phyloP scores from a whole-genome alignment of 2,329 filamentous ascomycete genomes.

The Aspergillus novofumigatus region DNA sequence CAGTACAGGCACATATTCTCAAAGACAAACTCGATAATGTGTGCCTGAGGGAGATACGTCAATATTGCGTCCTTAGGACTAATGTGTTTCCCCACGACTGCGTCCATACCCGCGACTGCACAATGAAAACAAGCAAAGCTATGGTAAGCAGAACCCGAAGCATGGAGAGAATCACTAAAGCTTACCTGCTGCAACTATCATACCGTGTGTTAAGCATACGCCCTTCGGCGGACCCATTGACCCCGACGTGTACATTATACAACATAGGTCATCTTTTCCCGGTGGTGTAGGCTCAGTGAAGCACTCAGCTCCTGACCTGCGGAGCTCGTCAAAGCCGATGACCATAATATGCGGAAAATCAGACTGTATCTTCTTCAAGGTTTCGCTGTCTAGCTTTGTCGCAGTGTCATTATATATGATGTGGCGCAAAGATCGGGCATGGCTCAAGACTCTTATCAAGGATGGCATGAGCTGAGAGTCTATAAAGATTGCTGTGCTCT shows the following conservation, averaged over 20 bases:
- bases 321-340: conserved; percentile 53
- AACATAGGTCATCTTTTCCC: conserved; percentile 72
- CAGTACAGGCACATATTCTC: conserved; percentile 87
- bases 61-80: conserved; percentile 74
- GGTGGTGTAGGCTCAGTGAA: conserved; percentile 68
- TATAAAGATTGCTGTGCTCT: conserved; percentile 77
- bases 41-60: conserved; percentile 88
- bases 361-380: conserved; percentile 50
- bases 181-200: conserved; percentile 72
- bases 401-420: conserved; percentile 56
- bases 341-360: conserved; percentile 52
- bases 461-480: conserved; percentile 72
- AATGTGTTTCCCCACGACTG: conserved; percentile 72
- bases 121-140: conserved; percentile 1
- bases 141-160: conserved; percentile 7
- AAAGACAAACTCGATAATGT: conserved; percentile 94
- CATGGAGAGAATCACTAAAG: conserved; percentile 11
- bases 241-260: conserved; percentile 78
- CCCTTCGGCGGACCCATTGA: conserved; percentile 88
- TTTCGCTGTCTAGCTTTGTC: conserved; percentile 49
- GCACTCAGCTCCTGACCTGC: conserved; percentile 58
- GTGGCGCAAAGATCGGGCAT: conserved; percentile 52
- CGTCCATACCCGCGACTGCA: conserved; percentile 72
- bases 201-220: conserved; percentile 74
- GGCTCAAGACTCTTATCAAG: conserved; percentile 52